phyloP scores from a whole-genome alignment of 495 filamentous ascomycete species.

The Penicillium lividum region DNA sequence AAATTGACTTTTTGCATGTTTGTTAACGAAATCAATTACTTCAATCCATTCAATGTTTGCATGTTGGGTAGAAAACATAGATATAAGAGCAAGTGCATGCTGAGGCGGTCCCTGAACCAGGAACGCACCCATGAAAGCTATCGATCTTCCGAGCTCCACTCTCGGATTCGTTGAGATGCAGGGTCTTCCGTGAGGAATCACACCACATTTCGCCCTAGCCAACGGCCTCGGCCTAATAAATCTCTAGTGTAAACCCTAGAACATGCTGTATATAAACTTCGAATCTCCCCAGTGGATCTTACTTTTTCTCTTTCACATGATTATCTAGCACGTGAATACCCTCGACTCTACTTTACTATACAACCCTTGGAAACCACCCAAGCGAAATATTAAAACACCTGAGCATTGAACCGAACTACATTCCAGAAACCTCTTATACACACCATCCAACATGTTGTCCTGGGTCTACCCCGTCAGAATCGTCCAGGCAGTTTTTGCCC shows the following conservation, averaged over 20 bases:
- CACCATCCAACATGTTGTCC: slow-evolving; percentile 20
- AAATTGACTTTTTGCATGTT: slow-evolving; percentile 3
- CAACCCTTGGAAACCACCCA: neutral
- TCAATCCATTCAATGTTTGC: neutral
- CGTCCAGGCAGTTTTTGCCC: slow-evolving; percentile 57
- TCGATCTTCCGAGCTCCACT: slow-evolving; percentile 17
- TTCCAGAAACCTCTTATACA: neutral
- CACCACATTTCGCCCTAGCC: slow-evolving; percentile 12
- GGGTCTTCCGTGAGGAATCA: slow-evolving; percentile 6
- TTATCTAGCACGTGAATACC: neutral
- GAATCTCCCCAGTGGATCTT: slow-evolving; percentile 20
- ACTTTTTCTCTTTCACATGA: slow-evolving; percentile 8
- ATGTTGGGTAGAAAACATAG: neutral
- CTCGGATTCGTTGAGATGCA: slow-evolving; percentile 10
- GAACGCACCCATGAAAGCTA: slow-evolving; percentile 2
- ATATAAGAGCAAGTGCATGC: neutral
- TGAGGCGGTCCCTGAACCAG: neutral
- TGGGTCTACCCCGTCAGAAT: slow-evolving; percentile 55
- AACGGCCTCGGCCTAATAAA: slow-evolving; percentile 15
- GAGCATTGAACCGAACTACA: neutral
- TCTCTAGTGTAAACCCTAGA: neutral
- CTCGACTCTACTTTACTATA: neutral
- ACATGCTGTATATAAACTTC: slow-evolving; percentile 1
- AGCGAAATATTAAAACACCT: neutral
- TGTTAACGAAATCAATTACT: neutral